Evolutionary conservation across 2,329 filamentous ascomycete genomes (phyloP).

Genomic region (Colletotrichum ledebouriae): DNA sequence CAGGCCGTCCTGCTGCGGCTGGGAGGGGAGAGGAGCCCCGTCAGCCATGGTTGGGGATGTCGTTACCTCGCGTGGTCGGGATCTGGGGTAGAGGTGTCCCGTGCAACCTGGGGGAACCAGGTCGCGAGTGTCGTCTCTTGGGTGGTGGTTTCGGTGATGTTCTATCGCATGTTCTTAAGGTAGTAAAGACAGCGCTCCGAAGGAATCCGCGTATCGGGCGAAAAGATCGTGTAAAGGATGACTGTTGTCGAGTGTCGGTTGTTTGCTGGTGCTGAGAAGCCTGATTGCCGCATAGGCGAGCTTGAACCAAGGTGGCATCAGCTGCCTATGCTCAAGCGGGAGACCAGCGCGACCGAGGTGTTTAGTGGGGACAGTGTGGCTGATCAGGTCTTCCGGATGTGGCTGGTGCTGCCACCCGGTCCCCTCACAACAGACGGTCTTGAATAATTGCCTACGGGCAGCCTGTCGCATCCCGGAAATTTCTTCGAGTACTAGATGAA

Average conservation of each 20-base stretch:
- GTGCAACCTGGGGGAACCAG: slow-evolving; percentile 17
- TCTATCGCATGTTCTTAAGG: slow-evolving; percentile 18
- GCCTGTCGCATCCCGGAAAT: too few species aligned
- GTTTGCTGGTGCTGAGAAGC: not conserved
- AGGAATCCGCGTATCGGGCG: not conserved
- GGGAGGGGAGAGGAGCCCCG: not conserved
- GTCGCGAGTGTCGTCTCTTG: not conserved
- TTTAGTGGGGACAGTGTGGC: not conserved
- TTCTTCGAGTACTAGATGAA: too few species aligned
- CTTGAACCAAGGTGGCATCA: slow-evolving; percentile 29
- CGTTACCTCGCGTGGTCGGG: slow-evolving; percentile 8
- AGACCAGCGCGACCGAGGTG: slow-evolving; percentile 7
- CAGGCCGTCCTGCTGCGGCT: slow-evolving; percentile 16
- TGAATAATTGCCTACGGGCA: too few species aligned
- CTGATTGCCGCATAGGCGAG: slow-evolving; percentile 1
- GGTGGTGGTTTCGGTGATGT: not conserved
- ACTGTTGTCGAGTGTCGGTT: not conserved
- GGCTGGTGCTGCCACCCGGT: not conserved
- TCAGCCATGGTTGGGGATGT: slow-evolving; percentile 20
- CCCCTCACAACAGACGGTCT: too few species aligned
- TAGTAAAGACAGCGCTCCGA: not conserved
- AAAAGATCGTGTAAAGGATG: not conserved
- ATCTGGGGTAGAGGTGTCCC: not conserved
- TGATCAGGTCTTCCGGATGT: not conserved
- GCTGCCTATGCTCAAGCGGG: not conserved